Conservation (phyloP, 257 asterid species). For the Coffea eugenioides region DNA sequence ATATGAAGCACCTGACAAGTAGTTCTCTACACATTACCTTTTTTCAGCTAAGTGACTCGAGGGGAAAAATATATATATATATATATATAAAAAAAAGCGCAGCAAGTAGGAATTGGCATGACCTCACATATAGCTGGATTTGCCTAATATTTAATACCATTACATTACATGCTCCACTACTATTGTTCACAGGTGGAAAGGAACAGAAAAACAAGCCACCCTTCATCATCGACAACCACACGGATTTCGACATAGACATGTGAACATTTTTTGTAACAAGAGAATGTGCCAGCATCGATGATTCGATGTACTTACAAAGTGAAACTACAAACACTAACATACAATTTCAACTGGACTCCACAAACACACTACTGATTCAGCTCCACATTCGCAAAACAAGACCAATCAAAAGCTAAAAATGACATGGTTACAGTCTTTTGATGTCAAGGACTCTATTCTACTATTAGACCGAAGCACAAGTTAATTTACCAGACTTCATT, state of each 20-base stretch:
- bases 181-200: not conserved
- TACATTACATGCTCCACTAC: not conserved
- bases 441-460: not conserved
- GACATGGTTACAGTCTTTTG: not conserved
- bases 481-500: not conserved
- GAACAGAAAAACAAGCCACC: conserved; percentile 8
- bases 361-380: not conserved
- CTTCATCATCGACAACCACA: not conserved
- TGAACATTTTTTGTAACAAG: not conserved
- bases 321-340: not conserved
- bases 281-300: no score
- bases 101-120: conserved; percentile 5
- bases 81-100: not conserved
- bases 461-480: not conserved
- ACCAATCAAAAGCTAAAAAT: not conserved
- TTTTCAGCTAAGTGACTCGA: conserved; percentile 4
- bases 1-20: not conserved
- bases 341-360: not conserved
- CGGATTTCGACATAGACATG: not conserved
- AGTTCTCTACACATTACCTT: not conserved
- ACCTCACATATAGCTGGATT: conserved; percentile 9
- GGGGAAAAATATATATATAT: not conserved
- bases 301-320: not conserved
- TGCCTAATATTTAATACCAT: not conserved
- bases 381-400: not conserved